A percentile compares a stretch with the other conserved stretches of the same genome.
phyloP scores from a whole-genome alignment of 2,329 filamentous ascomycete genomes.

The Parasarocladium wereldwijsianum region DNA sequence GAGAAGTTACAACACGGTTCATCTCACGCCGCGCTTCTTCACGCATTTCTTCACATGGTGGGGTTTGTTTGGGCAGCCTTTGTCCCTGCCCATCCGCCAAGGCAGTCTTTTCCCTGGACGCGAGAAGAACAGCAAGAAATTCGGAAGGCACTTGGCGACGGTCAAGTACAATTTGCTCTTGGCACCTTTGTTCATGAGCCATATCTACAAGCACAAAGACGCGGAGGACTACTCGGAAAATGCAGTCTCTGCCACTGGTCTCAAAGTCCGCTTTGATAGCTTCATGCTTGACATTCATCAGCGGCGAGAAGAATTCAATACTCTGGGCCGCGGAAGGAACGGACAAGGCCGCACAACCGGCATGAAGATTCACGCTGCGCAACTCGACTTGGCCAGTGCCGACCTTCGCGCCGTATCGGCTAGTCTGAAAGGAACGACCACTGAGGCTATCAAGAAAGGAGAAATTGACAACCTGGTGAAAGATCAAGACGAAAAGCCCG shows the following conservation, averaged over 20 bases:
- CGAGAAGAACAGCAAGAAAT: slow-evolving; percentile 97
- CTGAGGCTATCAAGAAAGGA: slow-evolving; percentile 57
- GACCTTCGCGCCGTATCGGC: slow-evolving; percentile 91
- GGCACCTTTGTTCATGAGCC: slow-evolving; percentile 85
- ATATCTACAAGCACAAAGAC: slow-evolving; percentile 98
- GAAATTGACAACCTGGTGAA: slow-evolving; percentile 34
- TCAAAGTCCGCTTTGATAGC: slow-evolving; percentile 90
- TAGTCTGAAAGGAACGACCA: slow-evolving; percentile 66
- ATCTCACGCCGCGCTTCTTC: slow-evolving; percentile 89
- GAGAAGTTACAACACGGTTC: slow-evolving; percentile 89
- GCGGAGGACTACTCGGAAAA: slow-evolving; percentile 66
- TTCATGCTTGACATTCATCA: slow-evolving; percentile 97
- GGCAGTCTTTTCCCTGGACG: slow-evolving; percentile 80
- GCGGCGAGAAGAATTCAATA: slow-evolving; percentile 80
- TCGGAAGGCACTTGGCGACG: slow-evolving; percentile 89
- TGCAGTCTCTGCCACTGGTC: slow-evolving; percentile 78
- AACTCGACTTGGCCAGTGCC: slow-evolving; percentile 80
- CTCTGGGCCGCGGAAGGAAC: slow-evolving; percentile 60
- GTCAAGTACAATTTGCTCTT: slow-evolving; percentile 94
- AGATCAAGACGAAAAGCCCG: slow-evolving; percentile 43
- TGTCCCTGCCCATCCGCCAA: slow-evolving; percentile 89
- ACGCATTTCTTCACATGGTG: slow-evolving; percentile 98
- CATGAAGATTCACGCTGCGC: slow-evolving; percentile 91
- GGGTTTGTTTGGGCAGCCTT: slow-evolving; percentile 87
- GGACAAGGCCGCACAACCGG: slow-evolving; percentile 71